These are phyloP conservation scores for Pseudogymnoascus sp. DNA, from an alignment of 2,329 filamentous ascomycete species.

Conservation along the genomic window DNA sequence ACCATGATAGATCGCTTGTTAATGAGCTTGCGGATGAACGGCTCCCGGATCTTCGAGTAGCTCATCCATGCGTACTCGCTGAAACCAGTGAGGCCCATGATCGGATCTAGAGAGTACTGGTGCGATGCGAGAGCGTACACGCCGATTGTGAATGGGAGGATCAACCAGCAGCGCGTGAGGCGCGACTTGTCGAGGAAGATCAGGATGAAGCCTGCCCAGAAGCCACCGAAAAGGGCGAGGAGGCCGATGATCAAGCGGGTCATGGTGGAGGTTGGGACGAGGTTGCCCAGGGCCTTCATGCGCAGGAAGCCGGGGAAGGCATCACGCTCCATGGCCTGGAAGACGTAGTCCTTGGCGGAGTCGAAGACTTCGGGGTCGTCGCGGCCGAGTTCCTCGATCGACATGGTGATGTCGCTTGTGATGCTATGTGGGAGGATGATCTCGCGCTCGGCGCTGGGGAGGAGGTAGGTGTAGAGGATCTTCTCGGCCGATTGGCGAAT, in stretches of 20 bases:
- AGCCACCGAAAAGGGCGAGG: slow-evolving; percentile 78
- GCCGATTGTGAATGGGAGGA: slow-evolving; percentile 85
- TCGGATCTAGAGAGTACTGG: slow-evolving; percentile 89
- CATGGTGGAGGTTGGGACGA: slow-evolving; percentile 85
- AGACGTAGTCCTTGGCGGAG: slow-evolving; percentile 96
- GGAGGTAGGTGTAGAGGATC: slow-evolving; percentile 94
- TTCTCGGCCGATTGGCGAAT: slow-evolving; percentile 92
- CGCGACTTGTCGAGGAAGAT: slow-evolving; percentile 81
- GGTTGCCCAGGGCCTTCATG: slow-evolving; percentile 90
- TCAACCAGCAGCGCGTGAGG: slow-evolving; percentile 71
- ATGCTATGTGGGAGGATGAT: slow-evolving; percentile 88
- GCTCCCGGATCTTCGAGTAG: slow-evolving; percentile 81
- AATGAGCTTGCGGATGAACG: slow-evolving; percentile 81
- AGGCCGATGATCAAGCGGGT: slow-evolving; percentile 79
- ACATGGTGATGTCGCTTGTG: slow-evolving; percentile 73
- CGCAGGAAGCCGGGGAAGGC: slow-evolving; percentile 96
- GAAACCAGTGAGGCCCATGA: slow-evolving; percentile 79
- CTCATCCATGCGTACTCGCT: slow-evolving; percentile 97
- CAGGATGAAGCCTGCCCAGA: slow-evolving; percentile 90
- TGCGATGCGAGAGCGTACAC: slow-evolving; percentile 86
- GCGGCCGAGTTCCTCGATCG: slow-evolving; percentile 83
- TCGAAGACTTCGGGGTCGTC: slow-evolving; percentile 98
- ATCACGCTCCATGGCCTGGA: slow-evolving; percentile 98
- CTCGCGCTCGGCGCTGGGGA: slow-evolving; percentile 92
- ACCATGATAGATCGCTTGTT: slow-evolving; percentile 78